Evolutionary conservation across 768 basidiomycete species (phyloP).

Genomic region (Lanmaoa pseudosensibilis): DNA sequence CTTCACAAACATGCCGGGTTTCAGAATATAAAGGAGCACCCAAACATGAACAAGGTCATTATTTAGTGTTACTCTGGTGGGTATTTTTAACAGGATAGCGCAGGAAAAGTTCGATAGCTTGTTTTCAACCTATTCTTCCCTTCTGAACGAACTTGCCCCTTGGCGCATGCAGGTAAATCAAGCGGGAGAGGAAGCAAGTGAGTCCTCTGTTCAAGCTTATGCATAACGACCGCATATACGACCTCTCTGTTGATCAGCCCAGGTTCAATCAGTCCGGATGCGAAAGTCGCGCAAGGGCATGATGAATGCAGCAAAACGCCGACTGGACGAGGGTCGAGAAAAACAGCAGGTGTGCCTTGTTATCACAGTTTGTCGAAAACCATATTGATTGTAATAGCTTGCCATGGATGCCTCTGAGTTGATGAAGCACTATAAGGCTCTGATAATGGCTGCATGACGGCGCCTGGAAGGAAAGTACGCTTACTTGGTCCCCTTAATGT

Average conservation of each 20-base stretch:
- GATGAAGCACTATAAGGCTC: conserved; percentile 44
- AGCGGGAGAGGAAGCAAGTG: conserved; percentile 35
- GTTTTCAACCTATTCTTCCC: conserved; percentile 22
- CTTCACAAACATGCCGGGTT: conserved; percentile 9
- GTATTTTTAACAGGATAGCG: conserved; percentile 6
- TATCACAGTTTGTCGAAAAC: neutral
- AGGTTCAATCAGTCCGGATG: conserved; percentile 32
- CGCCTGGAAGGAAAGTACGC: conserved; percentile 7
- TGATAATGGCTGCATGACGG: conserved; percentile 27
- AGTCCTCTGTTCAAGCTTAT: conserved; percentile 11
- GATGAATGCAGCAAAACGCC: conserved; percentile 33
- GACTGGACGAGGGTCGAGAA: conserved; percentile 39
- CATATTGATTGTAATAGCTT: conserved; percentile 26
- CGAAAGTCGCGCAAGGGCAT: conserved; percentile 36
- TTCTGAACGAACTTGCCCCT: conserved; percentile 36
- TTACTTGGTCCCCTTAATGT: neutral
- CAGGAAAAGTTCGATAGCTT: conserved; percentile 27
- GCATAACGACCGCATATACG: conserved; percentile 4
- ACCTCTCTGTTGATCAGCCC: conserved; percentile 24
- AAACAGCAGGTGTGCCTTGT: conserved; percentile 34
- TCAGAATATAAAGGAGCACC: conserved; percentile 8
- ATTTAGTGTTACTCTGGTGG: neutral
- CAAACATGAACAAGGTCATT: conserved; percentile 19
- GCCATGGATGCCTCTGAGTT: conserved; percentile 39
- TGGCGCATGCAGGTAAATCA: conserved; percentile 32